A percentile compares a stretch with the other conserved stretches of the same genome.
Evolutionary conservation across 1,284 basidiomycete genomes (phyloP).

Genomic region (Exobasidium cylindrosporum): DNA sequence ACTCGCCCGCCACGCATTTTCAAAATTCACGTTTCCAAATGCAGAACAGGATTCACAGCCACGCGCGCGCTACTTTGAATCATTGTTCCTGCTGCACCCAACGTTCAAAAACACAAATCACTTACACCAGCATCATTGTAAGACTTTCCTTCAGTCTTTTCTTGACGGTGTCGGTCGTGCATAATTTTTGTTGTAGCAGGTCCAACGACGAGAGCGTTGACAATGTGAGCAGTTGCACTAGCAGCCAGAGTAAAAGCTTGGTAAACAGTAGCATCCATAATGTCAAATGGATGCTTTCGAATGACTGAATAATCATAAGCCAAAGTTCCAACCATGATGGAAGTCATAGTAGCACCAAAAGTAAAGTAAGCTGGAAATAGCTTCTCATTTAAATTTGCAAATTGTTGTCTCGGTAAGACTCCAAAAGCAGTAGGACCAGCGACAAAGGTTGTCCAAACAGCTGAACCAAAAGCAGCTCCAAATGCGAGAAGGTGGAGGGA

Average conservation of each 20-base stretch:
- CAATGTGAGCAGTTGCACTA: constrained; percentile 61
- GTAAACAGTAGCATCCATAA: constrained; percentile 55
- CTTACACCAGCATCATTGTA: constrained; percentile 1
- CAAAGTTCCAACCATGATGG: constrained; percentile 60
- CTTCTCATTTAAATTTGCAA: constrained; percentile 71
- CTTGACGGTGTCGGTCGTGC: constrained; percentile 18
- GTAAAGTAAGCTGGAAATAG: constrained; percentile 74
- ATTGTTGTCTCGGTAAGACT: constrained; percentile 63
- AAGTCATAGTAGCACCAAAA: constrained; percentile 63
- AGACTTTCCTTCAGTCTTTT: constrained; percentile 15
- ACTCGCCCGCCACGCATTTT: neutral
- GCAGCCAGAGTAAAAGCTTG: constrained; percentile 67
- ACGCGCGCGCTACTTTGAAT: neutral
- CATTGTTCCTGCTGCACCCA: neutral
- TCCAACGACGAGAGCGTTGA: constrained; percentile 65
- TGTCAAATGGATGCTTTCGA: constrained; percentile 61
- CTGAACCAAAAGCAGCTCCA: constrained; percentile 12
- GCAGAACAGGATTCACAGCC: no score
- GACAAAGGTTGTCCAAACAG: constrained; percentile 21
- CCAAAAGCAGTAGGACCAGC: constrained; percentile 21
- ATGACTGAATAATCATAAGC: constrained; percentile 58
- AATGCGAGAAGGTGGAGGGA: constrained; percentile 9
- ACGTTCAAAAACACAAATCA: no score
- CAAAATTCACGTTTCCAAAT: neutral
- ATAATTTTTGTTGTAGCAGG: constrained; percentile 57